Conservation (phyloP, 768 basidiomycete genomes). For the Panus rudis region DNA sequence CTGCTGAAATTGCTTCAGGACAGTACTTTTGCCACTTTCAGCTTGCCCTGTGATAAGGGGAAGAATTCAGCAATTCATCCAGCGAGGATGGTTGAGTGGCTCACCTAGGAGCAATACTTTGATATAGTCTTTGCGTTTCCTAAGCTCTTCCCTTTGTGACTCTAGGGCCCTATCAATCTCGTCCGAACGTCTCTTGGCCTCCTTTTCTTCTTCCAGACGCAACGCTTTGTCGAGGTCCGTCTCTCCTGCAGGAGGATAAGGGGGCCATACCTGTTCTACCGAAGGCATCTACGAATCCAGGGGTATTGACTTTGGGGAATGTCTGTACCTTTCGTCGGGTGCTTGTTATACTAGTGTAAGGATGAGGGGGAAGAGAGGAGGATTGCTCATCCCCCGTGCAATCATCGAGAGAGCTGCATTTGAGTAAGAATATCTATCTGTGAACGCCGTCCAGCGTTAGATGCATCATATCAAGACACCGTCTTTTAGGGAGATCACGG, state of each 20-base stretch:
- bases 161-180: constrained; percentile 11
- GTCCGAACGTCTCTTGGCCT: constrained; percentile 33
- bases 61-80: neutral
- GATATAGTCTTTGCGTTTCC: constrained; percentile 32
- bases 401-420: no score
- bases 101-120: constrained; percentile 56
- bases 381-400: no score
- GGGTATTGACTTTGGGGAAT: no score
- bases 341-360: no score
- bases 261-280: constrained; percentile 21
- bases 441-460: no score
- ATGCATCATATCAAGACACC: no score
- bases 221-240: constrained; percentile 33
- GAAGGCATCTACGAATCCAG: no score
- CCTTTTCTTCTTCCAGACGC: constrained; percentile 37
- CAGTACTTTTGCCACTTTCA: constrained; percentile 62
- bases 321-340: no score
- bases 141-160: constrained; percentile 16
- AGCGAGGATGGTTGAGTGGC: constrained; percentile 14
- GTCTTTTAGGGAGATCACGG: no score
- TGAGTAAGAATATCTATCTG: no score
- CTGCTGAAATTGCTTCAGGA: constrained; percentile 61
- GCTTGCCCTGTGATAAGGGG: constrained; percentile 44
- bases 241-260: constrained; percentile 30
- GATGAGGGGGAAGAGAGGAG: no score